phyloP scores from a whole-genome alignment of 176 grass and related monocot species.

The Avena eriantha region DNA sequence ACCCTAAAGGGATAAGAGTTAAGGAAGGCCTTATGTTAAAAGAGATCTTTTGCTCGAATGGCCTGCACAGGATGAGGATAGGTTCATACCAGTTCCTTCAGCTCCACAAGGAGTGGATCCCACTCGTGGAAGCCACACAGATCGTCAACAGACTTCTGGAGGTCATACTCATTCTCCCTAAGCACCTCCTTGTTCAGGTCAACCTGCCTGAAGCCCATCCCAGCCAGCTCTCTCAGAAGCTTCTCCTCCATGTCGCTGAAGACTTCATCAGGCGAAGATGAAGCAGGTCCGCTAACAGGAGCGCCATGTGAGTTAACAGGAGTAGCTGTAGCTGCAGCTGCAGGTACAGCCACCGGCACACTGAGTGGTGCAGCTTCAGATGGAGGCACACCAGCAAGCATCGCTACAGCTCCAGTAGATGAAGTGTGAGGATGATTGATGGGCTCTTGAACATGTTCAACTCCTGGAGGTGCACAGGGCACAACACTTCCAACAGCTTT shows the following conservation, averaged over 20 bases:
- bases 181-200: constrained; percentile 87
- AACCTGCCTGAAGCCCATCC: constrained; percentile 70
- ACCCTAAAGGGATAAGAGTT: constrained; percentile 50
- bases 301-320: neutral
- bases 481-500: constrained; percentile 5
- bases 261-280: neutral
- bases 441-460: constrained; percentile 25
- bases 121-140: constrained; percentile 68
- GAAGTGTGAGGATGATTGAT: constrained; percentile 16
- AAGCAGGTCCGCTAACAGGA: neutral
- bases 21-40: neutral
- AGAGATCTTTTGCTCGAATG: neutral
- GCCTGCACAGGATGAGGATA: neutral
- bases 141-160: constrained; percentile 66
- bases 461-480: constrained; percentile 15
- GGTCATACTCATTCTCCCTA: constrained; percentile 63
- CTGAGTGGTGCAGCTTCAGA: too few relatives aligned
- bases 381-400: constrained; percentile 5
- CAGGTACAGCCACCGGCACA: neutral
- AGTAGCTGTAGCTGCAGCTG: neutral
- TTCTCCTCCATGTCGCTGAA: constrained; percentile 52
- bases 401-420: neutral
- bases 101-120: constrained; percentile 62
- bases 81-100: constrained; percentile 66
- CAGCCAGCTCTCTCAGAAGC: constrained; percentile 62